Conservation (phyloP, 768 basidiomycete species). For the Pisolithus microcarpus region DNA sequence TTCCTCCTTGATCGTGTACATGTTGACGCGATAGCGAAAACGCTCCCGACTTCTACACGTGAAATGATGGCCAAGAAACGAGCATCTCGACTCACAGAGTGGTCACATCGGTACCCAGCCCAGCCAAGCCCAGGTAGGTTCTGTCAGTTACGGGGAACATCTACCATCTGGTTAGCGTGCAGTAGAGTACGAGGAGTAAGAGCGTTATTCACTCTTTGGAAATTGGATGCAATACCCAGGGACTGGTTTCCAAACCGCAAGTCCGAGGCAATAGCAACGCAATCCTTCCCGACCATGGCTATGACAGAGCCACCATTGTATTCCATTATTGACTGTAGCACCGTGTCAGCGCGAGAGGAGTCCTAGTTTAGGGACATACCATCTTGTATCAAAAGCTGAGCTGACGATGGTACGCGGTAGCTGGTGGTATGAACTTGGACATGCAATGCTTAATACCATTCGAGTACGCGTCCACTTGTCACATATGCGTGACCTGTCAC, state of each 20-base stretch:
- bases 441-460: background rate
- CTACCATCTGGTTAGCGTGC: slow-evolving; percentile 35
- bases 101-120: slow-evolving; percentile 87
- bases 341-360: background rate
- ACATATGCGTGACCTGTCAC: slow-evolving; percentile 10
- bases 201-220: slow-evolving; percentile 68
- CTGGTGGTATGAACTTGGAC: background rate
- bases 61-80: slow-evolving; percentile 1
- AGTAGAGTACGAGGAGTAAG: background rate
- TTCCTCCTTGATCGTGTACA: slow-evolving; percentile 99
- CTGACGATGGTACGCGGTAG: slow-evolving; percentile 6
- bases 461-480: slow-evolving; percentile 11
- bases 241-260: slow-evolving; percentile 84
- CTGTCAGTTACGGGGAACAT: slow-evolving; percentile 92
- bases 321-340: slow-evolving; percentile 74
- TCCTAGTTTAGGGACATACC: background rate
- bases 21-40: slow-evolving; percentile 91
- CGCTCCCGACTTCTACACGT: slow-evolving; percentile 61
- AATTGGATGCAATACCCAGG: slow-evolving; percentile 82
- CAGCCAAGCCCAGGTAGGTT: slow-evolving; percentile 85
- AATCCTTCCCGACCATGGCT: slow-evolving; percentile 98
- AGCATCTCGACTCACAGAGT: slow-evolving; percentile 58
- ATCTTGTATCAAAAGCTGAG: slow-evolving; percentile 8
- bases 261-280: slow-evolving; percentile 97
- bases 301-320: slow-evolving; percentile 97